Evolutionary conservation across 2,329 filamentous ascomycete species (phyloP).

Genomic region (Shiraia sp.): DNA sequence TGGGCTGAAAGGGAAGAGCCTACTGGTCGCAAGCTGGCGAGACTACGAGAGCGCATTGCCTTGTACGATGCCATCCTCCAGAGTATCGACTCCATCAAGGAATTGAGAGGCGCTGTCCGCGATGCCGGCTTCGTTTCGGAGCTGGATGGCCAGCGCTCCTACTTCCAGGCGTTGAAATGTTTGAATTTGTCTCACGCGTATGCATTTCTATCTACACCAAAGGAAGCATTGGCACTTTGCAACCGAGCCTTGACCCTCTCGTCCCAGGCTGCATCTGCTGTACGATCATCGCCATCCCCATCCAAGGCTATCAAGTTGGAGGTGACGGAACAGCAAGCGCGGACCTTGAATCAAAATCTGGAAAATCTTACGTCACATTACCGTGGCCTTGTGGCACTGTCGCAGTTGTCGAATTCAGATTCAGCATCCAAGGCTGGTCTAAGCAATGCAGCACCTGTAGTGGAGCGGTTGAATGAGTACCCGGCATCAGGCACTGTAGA

Average conservation of each 20-base stretch:
- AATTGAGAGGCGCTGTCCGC: constrained; percentile 85
- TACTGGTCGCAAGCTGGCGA: constrained; percentile 73
- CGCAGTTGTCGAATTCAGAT: constrained; percentile 61
- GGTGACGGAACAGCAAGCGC: constrained; percentile 62
- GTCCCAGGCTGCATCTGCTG: constrained; percentile 52
- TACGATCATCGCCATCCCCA: constrained; percentile 37
- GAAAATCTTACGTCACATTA: constrained; percentile 75
- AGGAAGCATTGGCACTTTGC: constrained; percentile 84
- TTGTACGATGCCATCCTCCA: constrained; percentile 90
- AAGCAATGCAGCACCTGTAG: constrained; percentile 61
- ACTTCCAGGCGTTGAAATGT: constrained; percentile 89
- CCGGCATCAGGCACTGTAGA: constrained; percentile 68
- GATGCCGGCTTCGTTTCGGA: constrained; percentile 76
- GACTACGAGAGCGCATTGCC: constrained; percentile 82
- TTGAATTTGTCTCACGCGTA: constrained; percentile 86
- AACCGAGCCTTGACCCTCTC: constrained; percentile 70
- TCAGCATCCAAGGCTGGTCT: constrained; percentile 52
- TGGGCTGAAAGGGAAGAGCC: constrained; percentile 63
- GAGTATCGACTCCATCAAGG: constrained; percentile 86
- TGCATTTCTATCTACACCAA: constrained; percentile 69
- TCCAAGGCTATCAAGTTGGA: constrained; percentile 66
- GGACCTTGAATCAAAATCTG: constrained; percentile 65
- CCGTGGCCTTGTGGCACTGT: constrained; percentile 83
- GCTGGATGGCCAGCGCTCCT: constrained; percentile 75
- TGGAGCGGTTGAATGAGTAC: constrained; percentile 77